These are phyloP conservation scores for Ophiorrhiza pumila DNA, from an alignment of 257 asterid genomes.

Conservation along the genomic window DNA sequence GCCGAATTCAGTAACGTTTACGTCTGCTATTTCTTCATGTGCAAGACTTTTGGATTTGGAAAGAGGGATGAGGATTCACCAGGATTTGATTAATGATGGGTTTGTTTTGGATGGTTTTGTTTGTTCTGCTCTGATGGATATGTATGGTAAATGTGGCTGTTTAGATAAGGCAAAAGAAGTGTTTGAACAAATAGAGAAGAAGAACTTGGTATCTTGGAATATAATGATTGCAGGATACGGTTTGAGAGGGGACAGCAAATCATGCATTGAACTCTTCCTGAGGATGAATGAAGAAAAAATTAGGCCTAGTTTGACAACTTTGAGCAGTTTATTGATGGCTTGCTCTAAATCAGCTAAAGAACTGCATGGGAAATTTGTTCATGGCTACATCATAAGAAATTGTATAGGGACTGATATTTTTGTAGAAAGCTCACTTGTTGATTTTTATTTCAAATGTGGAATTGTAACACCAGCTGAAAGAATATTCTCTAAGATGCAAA, in stretches of 20 bases:
- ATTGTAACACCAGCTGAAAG: conserved; percentile 38
- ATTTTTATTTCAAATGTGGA: conserved; percentile 71
- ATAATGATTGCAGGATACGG: conserved; percentile 67
- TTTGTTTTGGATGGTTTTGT: conserved; percentile 50
- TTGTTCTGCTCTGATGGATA: conserved; percentile 68
- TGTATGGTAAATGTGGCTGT: conserved; percentile 79
- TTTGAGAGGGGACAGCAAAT: conserved; percentile 52
- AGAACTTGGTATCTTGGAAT: conserved; percentile 78
- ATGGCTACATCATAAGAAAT: conserved; percentile 52
- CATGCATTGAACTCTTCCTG: conserved; percentile 48
- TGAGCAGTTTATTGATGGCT: conserved; percentile 52
- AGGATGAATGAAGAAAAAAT: conserved; percentile 46
- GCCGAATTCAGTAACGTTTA: conserved; percentile 67
- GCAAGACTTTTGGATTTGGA: conserved; percentile 53
- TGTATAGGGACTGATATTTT: conserved; percentile 36
- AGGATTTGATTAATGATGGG: conserved; percentile 38
- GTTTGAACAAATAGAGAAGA: conserved; percentile 45
- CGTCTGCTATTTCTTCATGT: conserved; percentile 68
- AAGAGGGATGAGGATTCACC: conserved; percentile 56
- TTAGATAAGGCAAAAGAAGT: conserved; percentile 54
- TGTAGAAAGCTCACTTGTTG: conserved; percentile 52
- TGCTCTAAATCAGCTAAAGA: conserved; percentile 60
- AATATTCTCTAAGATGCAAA: conserved; percentile 38
- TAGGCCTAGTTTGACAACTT: conserved; percentile 50
- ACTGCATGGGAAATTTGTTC: conserved; percentile 56